Percentiles rank a stretch among this genome's conserved stretches.
phyloP scores from a whole-genome alignment of 306 rosid species.

The Datisca glomerata region DNA sequence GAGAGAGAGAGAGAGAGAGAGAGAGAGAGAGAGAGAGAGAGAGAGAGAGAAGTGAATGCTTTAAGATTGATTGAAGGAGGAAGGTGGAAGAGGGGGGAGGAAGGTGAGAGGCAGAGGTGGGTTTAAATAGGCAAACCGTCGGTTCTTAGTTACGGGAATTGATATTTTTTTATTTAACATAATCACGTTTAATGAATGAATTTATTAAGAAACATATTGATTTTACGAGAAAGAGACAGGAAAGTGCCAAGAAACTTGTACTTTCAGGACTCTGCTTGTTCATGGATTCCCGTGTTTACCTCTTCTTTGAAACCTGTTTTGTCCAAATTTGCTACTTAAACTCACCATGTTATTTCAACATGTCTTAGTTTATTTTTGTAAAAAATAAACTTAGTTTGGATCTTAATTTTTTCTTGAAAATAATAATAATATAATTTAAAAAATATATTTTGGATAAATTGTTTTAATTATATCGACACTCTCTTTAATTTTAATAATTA shows the following conservation, averaged over 20 bases:
- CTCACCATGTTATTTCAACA: no score
- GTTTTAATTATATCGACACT: no score
- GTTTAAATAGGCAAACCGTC: conserved; percentile 7
- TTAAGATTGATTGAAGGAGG: conserved; percentile 2
- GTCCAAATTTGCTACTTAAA: no score
- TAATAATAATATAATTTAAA: no score
- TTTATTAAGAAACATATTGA: neutral
- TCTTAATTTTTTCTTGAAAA: no score
- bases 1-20: conserved; percentile 1
- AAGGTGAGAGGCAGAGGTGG: conserved; percentile 17
- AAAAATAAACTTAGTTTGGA: no score
- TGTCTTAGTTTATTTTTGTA: no score
- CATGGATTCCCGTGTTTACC: neutral
- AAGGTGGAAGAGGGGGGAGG: conserved; percentile 14
- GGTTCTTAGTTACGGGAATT: neutral
- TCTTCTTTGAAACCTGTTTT: no score
- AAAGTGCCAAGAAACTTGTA: neutral
- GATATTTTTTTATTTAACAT: neutral
- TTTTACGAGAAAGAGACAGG: neutral
- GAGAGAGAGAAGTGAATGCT: conserved; percentile 3
- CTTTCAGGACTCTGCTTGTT: neutral
- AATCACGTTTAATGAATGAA: conserved; percentile 5
- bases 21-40: neutral
- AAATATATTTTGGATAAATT: no score
- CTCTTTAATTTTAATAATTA: no score